phyloP scores from a whole-genome alignment of 805 yeast genomes.

The Ogataea methylovora region DNA sequence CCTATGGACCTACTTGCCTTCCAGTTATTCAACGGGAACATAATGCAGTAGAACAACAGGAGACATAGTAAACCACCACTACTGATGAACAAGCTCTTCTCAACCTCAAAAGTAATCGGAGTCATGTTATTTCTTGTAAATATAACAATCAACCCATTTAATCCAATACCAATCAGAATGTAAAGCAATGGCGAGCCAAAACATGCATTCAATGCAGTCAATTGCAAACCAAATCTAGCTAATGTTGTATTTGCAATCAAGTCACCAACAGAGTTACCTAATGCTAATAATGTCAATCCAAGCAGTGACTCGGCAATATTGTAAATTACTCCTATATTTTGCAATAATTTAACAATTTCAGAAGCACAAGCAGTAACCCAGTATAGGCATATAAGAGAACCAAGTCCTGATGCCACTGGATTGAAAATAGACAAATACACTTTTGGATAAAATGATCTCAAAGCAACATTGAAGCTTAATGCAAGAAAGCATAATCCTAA shows the following conservation, averaged over 20 bases:
- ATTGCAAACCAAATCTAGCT: conserved; percentile 26
- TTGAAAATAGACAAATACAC: conserved; percentile 15
- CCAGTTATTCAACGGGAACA: conserved; percentile 42
- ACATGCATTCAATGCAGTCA: conserved; percentile 44
- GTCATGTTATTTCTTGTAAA: conserved; percentile 1
- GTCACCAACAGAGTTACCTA: conserved; percentile 47
- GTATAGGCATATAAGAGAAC: conserved; percentile 21
- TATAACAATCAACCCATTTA: conserved; percentile 30
- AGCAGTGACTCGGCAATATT: conserved; percentile 37
- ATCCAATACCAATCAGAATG: conserved; percentile 43
- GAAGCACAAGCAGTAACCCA: conserved; percentile 23
- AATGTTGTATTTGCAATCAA: conserved; percentile 42
- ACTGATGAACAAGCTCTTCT: conserved; percentile 29
- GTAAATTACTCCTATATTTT: conserved; percentile 38
- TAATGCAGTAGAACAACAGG: conserved; percentile 28
- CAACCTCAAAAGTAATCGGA: conserved; percentile 29
- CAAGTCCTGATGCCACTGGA: conserved; percentile 17
- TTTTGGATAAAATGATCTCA: no score
- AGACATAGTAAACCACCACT: conserved; percentile 32
- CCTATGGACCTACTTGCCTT: conserved; percentile 35
- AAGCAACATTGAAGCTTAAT: no score
- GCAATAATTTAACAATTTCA: conserved; percentile 24
- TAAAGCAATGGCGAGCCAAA: conserved; percentile 46
- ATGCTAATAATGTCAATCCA: conserved; percentile 40
- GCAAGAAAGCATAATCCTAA: not conserved